Base-by-base conservation (phyloP, 2,329 filamentous ascomycete genomes). In the Geosmithia morbida region DNA sequence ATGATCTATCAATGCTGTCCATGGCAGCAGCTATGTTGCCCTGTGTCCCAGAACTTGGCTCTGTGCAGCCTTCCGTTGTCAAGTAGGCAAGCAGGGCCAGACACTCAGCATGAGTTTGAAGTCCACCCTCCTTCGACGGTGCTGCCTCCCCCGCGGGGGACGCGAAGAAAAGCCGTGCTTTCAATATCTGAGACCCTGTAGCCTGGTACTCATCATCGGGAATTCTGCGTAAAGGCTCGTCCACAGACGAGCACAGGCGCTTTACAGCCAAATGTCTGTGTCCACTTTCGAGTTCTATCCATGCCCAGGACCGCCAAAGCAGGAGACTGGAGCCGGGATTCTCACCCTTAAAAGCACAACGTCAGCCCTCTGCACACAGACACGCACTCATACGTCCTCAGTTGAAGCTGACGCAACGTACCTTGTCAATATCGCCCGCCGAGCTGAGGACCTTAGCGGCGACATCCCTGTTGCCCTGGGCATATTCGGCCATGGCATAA, bases 401-500 rank as follows among this genome's bases (percentile, higher is more conserved):
- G 39, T 19, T 39, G 37, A 56, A 47, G 56, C 7, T 44, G 16
- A 30, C 30, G 22, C 22, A 26, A 33, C 43, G 13, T 45, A 45
- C 43, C 43, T 45, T 30, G 18, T 16, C 7, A 7, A 45, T 45
- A 17, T 33, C 49, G 2, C 87, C 66, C 2, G 86, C 81, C 1
- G 83, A 82, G 1, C 70, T 60, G 55, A 90, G 75, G 0, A 92
- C 79, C 46, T 77, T 79, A 19, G 70, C 65, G 4, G 83, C 81
- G 44, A 77, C 66, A 1, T 75, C 69, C 1, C 58, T 53, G 20
- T 83, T 81, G 0, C 71, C 76, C 29, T 72, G 72, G 1, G 68
- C 66, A 53, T 65, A 71, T 61, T 94, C 86, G 3, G 87, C 77
- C 14, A 87, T 64, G 0, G 83, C 86, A 57, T 90, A 94, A 0